phyloP scores from a whole-genome alignment of 2,329 filamentous ascomycete species.

The Fusarium lyarnte region DNA sequence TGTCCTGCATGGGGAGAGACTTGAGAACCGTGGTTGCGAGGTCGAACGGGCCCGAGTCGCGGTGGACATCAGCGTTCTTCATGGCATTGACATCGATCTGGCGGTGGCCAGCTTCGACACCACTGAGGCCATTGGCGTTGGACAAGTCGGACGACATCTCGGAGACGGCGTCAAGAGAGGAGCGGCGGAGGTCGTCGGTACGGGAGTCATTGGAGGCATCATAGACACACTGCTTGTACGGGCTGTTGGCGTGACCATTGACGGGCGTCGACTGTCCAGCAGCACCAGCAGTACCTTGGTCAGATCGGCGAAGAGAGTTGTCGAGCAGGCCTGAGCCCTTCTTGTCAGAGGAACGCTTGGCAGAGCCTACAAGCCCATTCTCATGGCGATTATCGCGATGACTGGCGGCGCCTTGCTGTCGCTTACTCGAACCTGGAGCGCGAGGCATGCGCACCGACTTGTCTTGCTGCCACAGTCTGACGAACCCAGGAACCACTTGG shows the following conservation, averaged over 20 bases:
- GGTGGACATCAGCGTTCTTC: slow-evolving; percentile 74
- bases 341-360: slow-evolving; percentile 51
- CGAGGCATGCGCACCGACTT: slow-evolving; percentile 67
- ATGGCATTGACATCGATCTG: slow-evolving; percentile 76
- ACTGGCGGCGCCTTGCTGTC: slow-evolving; percentile 69
- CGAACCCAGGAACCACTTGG: slow-evolving; percentile 48
- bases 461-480: slow-evolving; percentile 48
- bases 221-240: slow-evolving; percentile 46
- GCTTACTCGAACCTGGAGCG: slow-evolving; percentile 66
- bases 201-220: slow-evolving; percentile 53
- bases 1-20: slow-evolving; percentile 91
- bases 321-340: slow-evolving; percentile 60
- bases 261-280: slow-evolving; percentile 45
- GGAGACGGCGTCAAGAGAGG: slow-evolving; percentile 63
- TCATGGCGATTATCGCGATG: slow-evolving; percentile 82
- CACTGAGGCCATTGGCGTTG: slow-evolving; percentile 50
- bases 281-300: slow-evolving; percentile 44
- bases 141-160: slow-evolving; percentile 65
- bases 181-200: slow-evolving; percentile 56
- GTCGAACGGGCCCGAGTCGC: slow-evolving; percentile 77
- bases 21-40: slow-evolving; percentile 87
- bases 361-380: slow-evolving; percentile 80
- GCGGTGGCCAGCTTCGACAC: slow-evolving; percentile 63
- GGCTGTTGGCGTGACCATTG: slow-evolving; percentile 48
- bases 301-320: slow-evolving; percentile 49